Evolutionary conservation across 352 stramenopile species (phyloP), one percentile per base, ranked within the genome.

Genomic region (Pythium volutum): DNA sequence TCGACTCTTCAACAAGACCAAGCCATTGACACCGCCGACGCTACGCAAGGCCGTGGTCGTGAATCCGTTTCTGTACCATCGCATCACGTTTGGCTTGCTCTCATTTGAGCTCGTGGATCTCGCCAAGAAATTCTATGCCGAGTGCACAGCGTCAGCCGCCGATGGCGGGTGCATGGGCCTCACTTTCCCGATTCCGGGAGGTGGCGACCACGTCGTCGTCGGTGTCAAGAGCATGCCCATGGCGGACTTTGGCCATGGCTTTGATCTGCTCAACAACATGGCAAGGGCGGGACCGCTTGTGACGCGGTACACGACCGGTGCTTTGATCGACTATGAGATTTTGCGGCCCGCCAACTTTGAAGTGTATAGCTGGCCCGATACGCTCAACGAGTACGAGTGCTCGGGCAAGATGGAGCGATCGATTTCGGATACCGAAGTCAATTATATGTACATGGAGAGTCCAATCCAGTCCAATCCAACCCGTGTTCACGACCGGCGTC

Each of bases 381-480:
- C 15, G 7, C 26, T 60, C 18, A 4, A 26, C 7, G 15, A 6
- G 9, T 8, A n/a, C 9, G 25, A 5, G 27, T 60, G 53, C 41
- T 60, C 53, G 15, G 53, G 25, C 12, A 60, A 51, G 26, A 60
- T 60, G 41, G 53, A 60, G 39, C 38, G 53, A 12, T 29, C 11
- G 8, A 60, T 60, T n/a, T 42, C 39, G 38, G 18, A 26, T 16
- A 60, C 53, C 4, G 27, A 51, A 15, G 26, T 60, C 18, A 60
- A 60, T 39, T 26, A 52, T 20, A 43, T 52, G 26, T 60, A 45
- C 39, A 60, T 60, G 53, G 52, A n/a, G n/a, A 36, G 6, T 36
- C 14, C 31, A 36, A 36, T 1, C 14, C 10, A 36, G 31, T 18
- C 26, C 53, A 9, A 12, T 60, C 1, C 53, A 60, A 15, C 38